phyloP scores from a whole-genome alignment of 192 early-diverging fungal species.

The Gonapodya prolifera region DNA sequence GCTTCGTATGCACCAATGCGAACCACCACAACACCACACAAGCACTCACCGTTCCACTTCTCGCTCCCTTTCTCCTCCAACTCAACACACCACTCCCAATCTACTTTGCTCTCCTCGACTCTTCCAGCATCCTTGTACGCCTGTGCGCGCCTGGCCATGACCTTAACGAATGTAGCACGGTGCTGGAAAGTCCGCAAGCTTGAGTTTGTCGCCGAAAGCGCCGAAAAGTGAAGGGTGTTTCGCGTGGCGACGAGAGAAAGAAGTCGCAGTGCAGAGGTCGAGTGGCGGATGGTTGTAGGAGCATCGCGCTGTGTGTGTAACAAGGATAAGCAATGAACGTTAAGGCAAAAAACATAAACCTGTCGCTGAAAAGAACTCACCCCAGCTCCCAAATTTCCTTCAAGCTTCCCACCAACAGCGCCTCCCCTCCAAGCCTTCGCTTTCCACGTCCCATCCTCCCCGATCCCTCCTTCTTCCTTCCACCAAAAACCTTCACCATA shows the following conservation, averaged over 20 bases:
- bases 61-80: background rate
- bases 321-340: too few relatives aligned
- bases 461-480: background rate
- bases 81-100: background rate
- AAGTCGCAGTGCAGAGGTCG: background rate
- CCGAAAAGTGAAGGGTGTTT: background rate
- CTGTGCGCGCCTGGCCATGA: background rate
- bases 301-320: background rate
- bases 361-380: background rate
- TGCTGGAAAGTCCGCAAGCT: background rate
- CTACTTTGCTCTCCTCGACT: background rate
- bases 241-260: background rate
- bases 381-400: background rate
- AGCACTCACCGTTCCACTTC: background rate
- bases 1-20: too few relatives aligned
- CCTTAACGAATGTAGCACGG: background rate
- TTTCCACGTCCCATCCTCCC: background rate
- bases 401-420: background rate
- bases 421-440: background rate
- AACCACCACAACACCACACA: too few relatives aligned
- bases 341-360: too few relatives aligned
- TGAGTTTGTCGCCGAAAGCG: background rate
- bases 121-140: background rate
- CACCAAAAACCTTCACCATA: background rate
- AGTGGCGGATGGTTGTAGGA: background rate